Percentiles rank a stretch among this genome's conserved stretches.
These are phyloP conservation scores for Allantophomopsis cytisporea DNA, from an alignment of 2,329 filamentous ascomycete species.

Conservation along the genomic window DNA sequence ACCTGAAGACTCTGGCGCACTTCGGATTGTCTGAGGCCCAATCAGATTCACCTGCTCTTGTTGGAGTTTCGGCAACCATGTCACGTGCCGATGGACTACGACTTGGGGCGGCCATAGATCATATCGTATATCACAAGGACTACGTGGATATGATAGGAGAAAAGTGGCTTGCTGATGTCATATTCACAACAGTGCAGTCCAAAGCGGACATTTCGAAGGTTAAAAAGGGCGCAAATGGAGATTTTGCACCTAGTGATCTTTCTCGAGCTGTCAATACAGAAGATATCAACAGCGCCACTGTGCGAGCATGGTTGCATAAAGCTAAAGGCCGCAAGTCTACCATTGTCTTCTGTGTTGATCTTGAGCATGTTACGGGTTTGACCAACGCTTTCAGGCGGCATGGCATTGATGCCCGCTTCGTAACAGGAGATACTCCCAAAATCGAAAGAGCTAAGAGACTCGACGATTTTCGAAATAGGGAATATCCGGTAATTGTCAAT, in stretches of 20 bases:
- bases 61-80: slow-evolving; percentile 79
- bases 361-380: slow-evolving; percentile 65
- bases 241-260: slow-evolving; percentile 69
- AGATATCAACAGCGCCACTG: slow-evolving; percentile 68
- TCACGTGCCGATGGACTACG: slow-evolving; percentile 71
- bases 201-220: slow-evolving; percentile 68
- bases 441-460: slow-evolving; percentile 56
- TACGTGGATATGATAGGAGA: slow-evolving; percentile 74
- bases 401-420: slow-evolving; percentile 71
- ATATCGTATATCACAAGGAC: slow-evolving; percentile 90
- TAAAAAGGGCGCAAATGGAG: slow-evolving; percentile 48
- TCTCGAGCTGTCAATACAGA: slow-evolving; percentile 74
- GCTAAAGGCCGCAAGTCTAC: slow-evolving; percentile 67
- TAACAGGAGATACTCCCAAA: slow-evolving; percentile 71
- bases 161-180: slow-evolving; percentile 82
- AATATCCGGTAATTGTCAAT: slow-evolving; percentile 83
- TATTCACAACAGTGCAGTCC: slow-evolving; percentile 85
- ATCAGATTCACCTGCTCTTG: slow-evolving; percentile 46
- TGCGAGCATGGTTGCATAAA: slow-evolving; percentile 75
- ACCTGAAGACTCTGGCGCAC: slow-evolving; percentile 62
- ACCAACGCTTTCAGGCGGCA: slow-evolving; percentile 63
- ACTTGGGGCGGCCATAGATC: slow-evolving; percentile 75
- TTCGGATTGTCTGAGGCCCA: slow-evolving; percentile 52
- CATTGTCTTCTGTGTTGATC: slow-evolving; percentile 85
- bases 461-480: slow-evolving; percentile 58